Evolutionary conservation across 176 grass and related monocot species (phyloP).

Genomic region (Panicum miliaceum): DNA sequence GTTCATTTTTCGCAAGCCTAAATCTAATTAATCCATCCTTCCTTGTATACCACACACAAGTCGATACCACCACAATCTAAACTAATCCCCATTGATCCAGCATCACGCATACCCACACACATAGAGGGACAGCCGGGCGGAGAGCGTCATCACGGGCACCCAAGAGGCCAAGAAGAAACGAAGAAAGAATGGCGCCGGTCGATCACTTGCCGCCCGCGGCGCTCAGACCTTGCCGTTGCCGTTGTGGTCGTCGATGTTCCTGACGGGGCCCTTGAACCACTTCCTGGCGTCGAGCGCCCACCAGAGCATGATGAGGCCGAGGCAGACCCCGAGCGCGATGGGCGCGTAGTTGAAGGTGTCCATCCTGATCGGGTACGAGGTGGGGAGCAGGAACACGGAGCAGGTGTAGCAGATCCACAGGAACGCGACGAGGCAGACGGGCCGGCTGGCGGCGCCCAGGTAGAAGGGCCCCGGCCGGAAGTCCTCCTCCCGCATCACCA

Average conservation of each 20-base stretch:
- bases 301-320: constrained; percentile 80
- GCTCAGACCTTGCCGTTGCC: constrained; percentile 49
- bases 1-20: not conserved
- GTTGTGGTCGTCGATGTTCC: constrained; percentile 72
- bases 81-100: not conserved
- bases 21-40: not conserved
- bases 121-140: not conserved
- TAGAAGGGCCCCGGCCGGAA: constrained; percentile 88
- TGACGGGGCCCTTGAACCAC: constrained; percentile 93
- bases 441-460: constrained; percentile 65
- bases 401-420: constrained; percentile 99
- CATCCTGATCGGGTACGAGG: constrained; percentile 72
- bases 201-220: not conserved
- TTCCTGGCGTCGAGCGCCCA: constrained; percentile 88
- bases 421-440: constrained; percentile 91
- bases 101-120: not conserved
- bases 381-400: constrained; percentile 89
- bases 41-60: not conserved
- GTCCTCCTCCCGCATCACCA: constrained; percentile 84
- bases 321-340: constrained; percentile 60
- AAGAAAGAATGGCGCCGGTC: not conserved
- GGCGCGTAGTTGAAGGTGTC: constrained; percentile 93
- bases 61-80: constrained; percentile 8
- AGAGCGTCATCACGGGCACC: not conserved
- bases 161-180: not conserved